These are phyloP conservation scores for Alisma plantagoaquatica DNA, from an alignment of 106 monocot genomes.

Conservation along the genomic window DNA sequence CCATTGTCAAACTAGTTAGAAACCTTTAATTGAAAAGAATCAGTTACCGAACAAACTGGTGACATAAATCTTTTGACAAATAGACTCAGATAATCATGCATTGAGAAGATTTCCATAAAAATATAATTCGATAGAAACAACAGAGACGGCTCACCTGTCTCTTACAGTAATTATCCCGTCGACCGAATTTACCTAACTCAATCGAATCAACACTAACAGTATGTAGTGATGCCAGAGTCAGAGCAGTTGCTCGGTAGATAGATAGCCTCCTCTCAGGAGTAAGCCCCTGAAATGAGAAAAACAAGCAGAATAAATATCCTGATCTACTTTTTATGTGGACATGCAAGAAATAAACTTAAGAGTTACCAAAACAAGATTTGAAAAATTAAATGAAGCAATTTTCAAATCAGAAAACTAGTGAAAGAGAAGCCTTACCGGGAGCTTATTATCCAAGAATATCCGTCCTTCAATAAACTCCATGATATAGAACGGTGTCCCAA, in stretches of 20 bases:
- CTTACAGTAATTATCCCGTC: constrained; percentile 88
- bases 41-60: too few species aligned
- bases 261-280: constrained; percentile 45
- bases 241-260: constrained; percentile 64
- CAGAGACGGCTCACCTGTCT: constrained; percentile 55
- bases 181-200: constrained; percentile 73
- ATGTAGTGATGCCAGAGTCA: constrained; percentile 73
- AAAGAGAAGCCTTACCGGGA: constrained; percentile 41
- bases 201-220: constrained; percentile 69
- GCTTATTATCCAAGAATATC: constrained; percentile 68
- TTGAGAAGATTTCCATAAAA: neutral
- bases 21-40: too few species aligned
- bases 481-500: constrained; percentile 92
- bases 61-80: too few species aligned
- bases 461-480: constrained; percentile 95
- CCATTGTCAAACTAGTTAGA: too few species aligned
- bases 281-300: constrained; percentile 44
- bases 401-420: neutral
- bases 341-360: too few species aligned
- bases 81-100: too few species aligned
- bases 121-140: neutral
- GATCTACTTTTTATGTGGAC: too few species aligned
- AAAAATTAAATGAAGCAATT: neutral
- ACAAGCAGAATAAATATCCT: neutral
- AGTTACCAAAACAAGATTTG: neutral